These are phyloP conservation scores for Diaporthe longicolla DNA, from an alignment of 2,329 filamentous ascomycete species.

Conservation along the genomic window DNA sequence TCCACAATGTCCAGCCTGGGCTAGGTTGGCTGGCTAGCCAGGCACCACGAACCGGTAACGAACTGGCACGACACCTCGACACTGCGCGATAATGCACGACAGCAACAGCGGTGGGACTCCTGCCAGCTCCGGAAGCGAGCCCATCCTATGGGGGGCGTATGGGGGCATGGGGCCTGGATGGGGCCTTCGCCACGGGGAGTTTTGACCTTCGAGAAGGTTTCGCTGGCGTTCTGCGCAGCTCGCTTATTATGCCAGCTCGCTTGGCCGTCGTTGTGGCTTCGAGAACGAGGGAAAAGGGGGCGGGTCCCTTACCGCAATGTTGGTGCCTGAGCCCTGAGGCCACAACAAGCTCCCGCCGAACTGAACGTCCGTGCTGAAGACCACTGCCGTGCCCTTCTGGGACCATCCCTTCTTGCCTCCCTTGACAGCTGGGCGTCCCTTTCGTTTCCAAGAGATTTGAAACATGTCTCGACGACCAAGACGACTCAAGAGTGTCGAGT, in stretches of 20 bases:
- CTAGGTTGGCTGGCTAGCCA: slow-evolving; percentile 1
- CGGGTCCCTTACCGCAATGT: slow-evolving; percentile 26
- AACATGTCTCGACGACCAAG: slow-evolving; percentile 37
- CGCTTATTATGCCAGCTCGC: slow-evolving; percentile 18
- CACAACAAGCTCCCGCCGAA: background rate
- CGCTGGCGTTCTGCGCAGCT: slow-evolving; percentile 37
- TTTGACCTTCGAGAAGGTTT: slow-evolving; percentile 40
- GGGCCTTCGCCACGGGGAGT: slow-evolving; percentile 8
- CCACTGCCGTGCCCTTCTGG: background rate
- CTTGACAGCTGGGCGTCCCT: slow-evolving; percentile 17
- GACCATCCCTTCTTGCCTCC: slow-evolving; percentile 32
- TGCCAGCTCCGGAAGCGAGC: slow-evolving; percentile 23
- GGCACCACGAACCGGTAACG: slow-evolving; percentile 27
- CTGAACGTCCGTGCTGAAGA: slow-evolving; percentile 24
- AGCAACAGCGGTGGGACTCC: slow-evolving; percentile 1
- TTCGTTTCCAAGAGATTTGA: slow-evolving; percentile 31
- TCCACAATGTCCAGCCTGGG: background rate
- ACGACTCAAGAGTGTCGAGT: slow-evolving; percentile 28
- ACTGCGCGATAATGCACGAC: slow-evolving; percentile 9
- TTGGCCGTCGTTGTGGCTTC: slow-evolving; percentile 28
- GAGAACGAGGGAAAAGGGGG: slow-evolving; percentile 34
- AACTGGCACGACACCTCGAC: background rate
- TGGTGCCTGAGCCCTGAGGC: slow-evolving; percentile 32
- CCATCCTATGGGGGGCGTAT: background rate
- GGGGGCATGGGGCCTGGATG: background rate